A percentile compares a stretch with the other conserved stretches of the same genome.
phyloP scores from a whole-genome alignment of 495 filamentous ascomycete genomes.

The Parmelia sp. region DNA sequence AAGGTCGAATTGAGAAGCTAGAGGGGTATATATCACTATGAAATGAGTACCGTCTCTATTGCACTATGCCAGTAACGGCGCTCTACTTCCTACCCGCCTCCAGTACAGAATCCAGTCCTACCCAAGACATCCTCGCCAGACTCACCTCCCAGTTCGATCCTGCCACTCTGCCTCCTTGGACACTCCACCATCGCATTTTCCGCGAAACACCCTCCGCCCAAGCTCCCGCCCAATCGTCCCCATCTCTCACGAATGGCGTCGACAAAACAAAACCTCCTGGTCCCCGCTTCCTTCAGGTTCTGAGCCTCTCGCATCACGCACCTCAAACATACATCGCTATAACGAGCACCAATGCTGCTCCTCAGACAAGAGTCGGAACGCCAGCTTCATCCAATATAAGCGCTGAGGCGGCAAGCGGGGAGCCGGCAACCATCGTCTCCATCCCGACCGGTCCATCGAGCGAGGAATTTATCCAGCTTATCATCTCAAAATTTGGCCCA shows the following conservation, averaged over 20 bases:
- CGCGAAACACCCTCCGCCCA: slow-evolving; percentile 15
- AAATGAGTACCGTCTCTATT: background rate
- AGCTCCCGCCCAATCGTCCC: background rate
- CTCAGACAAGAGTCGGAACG: background rate
- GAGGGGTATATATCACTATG: background rate
- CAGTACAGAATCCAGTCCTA: slow-evolving; percentile 8
- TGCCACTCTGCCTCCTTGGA: slow-evolving; percentile 12
- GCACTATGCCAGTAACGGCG: slow-evolving; percentile 4
- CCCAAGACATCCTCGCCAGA: slow-evolving; percentile 17
- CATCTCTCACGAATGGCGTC: slow-evolving; percentile 1
- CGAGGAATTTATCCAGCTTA: slow-evolving; percentile 24
- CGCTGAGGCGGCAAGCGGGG: slow-evolving; percentile 2
- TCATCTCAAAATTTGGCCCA: slow-evolving; percentile 23
- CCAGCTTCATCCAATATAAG: slow-evolving; percentile 12
- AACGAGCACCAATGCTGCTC: slow-evolving; percentile 3
- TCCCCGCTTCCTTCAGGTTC: slow-evolving; percentile 21
- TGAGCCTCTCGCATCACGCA: slow-evolving; percentile 22
- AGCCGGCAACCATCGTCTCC: slow-evolving; percentile 15
- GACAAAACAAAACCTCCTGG: slow-evolving; percentile 6
- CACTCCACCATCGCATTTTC: slow-evolving; percentile 24
- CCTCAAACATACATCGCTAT: slow-evolving; percentile 12
- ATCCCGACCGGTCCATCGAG: slow-evolving; percentile 10
- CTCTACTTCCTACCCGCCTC: slow-evolving; percentile 21
- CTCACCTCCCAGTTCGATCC: slow-evolving; percentile 17
- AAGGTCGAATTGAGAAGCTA: background rate